A percentile compares a stretch with the other conserved stretches of the same genome.
These are phyloP conservation scores for Adansonia digitata DNA, from an alignment of 345 rosid genomes.

Conservation along the genomic window DNA sequence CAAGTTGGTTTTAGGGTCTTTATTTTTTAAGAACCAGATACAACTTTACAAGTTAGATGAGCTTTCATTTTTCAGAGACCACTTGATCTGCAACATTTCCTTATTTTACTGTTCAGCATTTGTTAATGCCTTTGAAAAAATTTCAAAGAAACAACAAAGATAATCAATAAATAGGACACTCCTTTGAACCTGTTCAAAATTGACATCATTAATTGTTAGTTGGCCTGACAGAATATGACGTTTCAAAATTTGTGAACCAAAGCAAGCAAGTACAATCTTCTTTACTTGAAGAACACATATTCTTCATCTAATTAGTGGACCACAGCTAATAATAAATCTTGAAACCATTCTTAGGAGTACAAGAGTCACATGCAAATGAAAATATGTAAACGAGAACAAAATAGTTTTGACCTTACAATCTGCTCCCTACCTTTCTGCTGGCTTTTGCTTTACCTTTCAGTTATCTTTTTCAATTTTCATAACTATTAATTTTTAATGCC, in stretches of 20 bases:
- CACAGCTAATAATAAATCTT: background rate
- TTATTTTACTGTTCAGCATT: background rate
- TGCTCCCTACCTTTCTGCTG: background rate
- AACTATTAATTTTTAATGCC: background rate
- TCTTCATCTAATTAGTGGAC: background rate
- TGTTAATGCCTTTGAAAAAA: no score
- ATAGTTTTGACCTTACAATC: background rate
- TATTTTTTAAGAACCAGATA: background rate
- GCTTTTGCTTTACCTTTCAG: no score
- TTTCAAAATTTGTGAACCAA: background rate
- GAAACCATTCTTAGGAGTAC: background rate
- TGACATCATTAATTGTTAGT: background rate
- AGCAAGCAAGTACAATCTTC: background rate
- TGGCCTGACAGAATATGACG: background rate
- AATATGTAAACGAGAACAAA: background rate
- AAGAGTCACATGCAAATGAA: background rate
- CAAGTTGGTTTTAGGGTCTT: background rate
- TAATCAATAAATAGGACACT: background rate
- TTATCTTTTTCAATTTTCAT: background rate
- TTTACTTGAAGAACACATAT: background rate
- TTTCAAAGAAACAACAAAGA: background rate
- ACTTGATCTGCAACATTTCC: background rate
- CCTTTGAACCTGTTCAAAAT: background rate
- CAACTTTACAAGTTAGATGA: background rate
- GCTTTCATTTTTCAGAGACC: background rate